Evolutionary conservation across 2,329 filamentous ascomycete genomes (phyloP), one percentile per base, ranked within the genome.

Genomic region (Pseudogymnoascus sp.): DNA sequence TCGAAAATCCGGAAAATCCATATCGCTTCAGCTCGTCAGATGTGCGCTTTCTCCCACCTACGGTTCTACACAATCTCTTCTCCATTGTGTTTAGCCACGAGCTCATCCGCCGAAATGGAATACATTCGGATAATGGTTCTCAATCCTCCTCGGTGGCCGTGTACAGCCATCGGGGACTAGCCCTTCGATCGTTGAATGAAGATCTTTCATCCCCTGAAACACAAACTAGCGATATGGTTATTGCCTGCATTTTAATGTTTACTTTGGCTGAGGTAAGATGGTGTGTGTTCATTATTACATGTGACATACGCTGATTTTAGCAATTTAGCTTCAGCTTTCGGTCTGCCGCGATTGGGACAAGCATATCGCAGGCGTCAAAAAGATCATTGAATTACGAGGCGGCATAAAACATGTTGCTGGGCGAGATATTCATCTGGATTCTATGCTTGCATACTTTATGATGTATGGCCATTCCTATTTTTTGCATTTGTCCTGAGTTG

Each of bases 21-120:
- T 56, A 34, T 34, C 25, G 50, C 50, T 56, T 56, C 25, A 56
- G n/a, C 50, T 34, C 50, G 4, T 56, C 50, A 12, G 50, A 56
- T 34, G 50, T 34, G 50, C 50, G 25, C 7, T 34, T 34, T 56
- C 50, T 56, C 10, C 50, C 50, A 18, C 50, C 50, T 4, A 18
- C 28, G 5, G 50, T 56, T 56, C 12, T 56, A 4, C 25, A 56
- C n/a, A 56, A 31, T 6, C 25, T 56, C n/a, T 56, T 56, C 28
- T 56, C 50, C 8, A 56, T 56, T n/a, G 50, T 56, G n/a, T 56
- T 56, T 34, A 56, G 50, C n/a, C 50, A 56, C 16, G 28, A 56
- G 28, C 25, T 56, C 25, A 56, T 56, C 50, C 50, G 50, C 8
- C 25, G 28, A 4, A 34, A 56, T 12, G 50, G 28, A 34, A 7